Evolutionary conservation across 2,329 filamentous ascomycete genomes (phyloP), one percentile per base, ranked within the genome.

Genomic region (Monosporascus sp.): DNA sequence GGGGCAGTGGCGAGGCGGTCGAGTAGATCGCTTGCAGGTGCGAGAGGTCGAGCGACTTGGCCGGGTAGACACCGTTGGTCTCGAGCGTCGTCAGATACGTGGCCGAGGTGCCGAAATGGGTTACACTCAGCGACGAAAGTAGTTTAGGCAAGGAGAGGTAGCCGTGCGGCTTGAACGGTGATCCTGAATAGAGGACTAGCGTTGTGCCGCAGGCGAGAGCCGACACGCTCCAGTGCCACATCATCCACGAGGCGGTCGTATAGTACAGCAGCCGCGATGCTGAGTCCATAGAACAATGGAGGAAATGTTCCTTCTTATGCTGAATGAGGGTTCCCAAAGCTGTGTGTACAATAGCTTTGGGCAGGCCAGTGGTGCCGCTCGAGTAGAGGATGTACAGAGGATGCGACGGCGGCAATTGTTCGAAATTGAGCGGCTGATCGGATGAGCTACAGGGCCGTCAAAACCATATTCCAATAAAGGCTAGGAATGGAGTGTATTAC

Each of bases 161-260:
- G 50, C 88, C 88, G 53, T 88, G 78, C 0, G 88, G 89, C 48
- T 81, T 80, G 76, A 97, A 97, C 0, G 94, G 94, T 0, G 90
- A 96, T 48, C 94, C 94, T 51, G 96, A 90, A 71, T 97, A 99
- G 4, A 97, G 79, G 20, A 97, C 80, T 14, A 97, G 76, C 0
- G 90, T 93, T 11, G 89, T 82, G 51, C 93, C 93, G 31, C 84
- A 86, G 9, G 92, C 89, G 4, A 97, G 83, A 6, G 87, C 90
- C 1, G 90, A 93, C 20, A 97, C 82, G 41, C 92, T 86, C 92
- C 93, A 97, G 69, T 97, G 93, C 91, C 92, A 97, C 93, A 97
- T 97, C 92, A 99, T 97, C 94, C 92, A 97, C 0, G 91, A 95
- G 11, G 88, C 91, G 3, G 92, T 97, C 1, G 91, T 96, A 74